These are phyloP conservation scores for Artomyces pyxidatus DNA, from an alignment of 768 basidiomycete genomes.

Conservation along the genomic window DNA sequence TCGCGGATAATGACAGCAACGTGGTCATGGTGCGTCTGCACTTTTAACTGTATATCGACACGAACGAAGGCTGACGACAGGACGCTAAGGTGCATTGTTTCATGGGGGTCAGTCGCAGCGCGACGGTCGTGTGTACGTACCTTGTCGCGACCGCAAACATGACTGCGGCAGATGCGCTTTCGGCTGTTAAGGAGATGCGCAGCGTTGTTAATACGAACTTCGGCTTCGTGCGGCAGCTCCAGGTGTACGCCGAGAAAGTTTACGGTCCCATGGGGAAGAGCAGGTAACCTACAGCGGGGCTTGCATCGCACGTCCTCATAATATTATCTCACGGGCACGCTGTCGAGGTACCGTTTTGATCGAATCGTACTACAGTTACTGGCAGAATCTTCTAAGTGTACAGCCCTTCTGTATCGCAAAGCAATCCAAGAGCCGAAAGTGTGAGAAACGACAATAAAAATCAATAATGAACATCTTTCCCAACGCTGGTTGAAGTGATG, in stretches of 20 bases:
- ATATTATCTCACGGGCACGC: too few relatives aligned
- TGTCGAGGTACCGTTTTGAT: too few relatives aligned
- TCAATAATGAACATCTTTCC: too few relatives aligned
- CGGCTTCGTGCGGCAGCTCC: conserved; percentile 25
- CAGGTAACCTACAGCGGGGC: too few relatives aligned
- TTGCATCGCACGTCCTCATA: too few relatives aligned
- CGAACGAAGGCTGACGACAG: background rate
- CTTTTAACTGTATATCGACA: background rate
- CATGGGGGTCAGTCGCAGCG: conserved; percentile 68
- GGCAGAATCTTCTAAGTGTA: too few relatives aligned
- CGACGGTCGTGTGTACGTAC: conserved; percentile 73
- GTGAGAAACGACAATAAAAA: too few relatives aligned
- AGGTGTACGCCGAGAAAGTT: conserved; percentile 2
- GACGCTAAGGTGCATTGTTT: conserved; percentile 61
- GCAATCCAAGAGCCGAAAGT: too few relatives aligned
- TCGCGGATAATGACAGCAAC: conserved; percentile 33
- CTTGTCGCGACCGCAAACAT: conserved; percentile 23
- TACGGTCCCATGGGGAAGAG: too few relatives aligned
- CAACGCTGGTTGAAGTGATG: too few relatives aligned
- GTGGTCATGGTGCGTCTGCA: conserved; percentile 45
- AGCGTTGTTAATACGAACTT: conserved; percentile 22
- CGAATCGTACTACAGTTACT: too few relatives aligned
- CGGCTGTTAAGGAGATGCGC: conserved; percentile 17
- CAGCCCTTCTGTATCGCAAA: too few relatives aligned
- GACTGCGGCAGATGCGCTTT: conserved; percentile 22